Conservation (phyloP, 768 basidiomycete genomes). For the Pleurotus ostreatus region DNA sequence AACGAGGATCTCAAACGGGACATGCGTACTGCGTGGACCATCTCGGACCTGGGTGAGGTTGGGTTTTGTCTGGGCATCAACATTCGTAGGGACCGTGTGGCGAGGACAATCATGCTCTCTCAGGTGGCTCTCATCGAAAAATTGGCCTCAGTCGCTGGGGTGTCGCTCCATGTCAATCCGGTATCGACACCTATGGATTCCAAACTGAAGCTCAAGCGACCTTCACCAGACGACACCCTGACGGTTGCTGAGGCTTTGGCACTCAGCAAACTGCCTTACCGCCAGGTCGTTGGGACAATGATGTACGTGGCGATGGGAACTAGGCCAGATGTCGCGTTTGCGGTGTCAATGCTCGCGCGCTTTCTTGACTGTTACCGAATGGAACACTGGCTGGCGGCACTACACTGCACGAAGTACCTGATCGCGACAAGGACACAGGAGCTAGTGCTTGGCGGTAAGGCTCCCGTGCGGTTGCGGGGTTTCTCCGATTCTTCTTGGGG, state of each 20-base stretch:
- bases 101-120: too few relatives aligned
- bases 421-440: too few relatives aligned
- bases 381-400: too few relatives aligned
- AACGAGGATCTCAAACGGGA: too few relatives aligned
- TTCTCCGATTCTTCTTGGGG: constrained; percentile 14
- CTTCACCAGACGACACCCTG: not conserved
- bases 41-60: too few relatives aligned
- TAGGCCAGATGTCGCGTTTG: constrained; percentile 21
- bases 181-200: not conserved
- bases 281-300: constrained; percentile 14
- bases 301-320: constrained; percentile 18
- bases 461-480: not conserved
- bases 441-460: constrained; percentile 10
- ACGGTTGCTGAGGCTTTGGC: not conserved
- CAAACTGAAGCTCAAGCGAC: not conserved
- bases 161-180: too few relatives aligned
- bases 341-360: constrained; percentile 21
- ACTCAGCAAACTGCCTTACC: not conserved
- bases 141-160: too few relatives aligned
- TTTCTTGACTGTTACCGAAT: constrained; percentile 22
- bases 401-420: too few relatives aligned
- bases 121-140: too few relatives aligned
- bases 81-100: too few relatives aligned
- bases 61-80: too few relatives aligned
- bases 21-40: too few relatives aligned